These are phyloP conservation scores for Tylopilus plumbeoviolaceoides DNA, from an alignment of 768 basidiomycete species.

Conservation along the genomic window DNA sequence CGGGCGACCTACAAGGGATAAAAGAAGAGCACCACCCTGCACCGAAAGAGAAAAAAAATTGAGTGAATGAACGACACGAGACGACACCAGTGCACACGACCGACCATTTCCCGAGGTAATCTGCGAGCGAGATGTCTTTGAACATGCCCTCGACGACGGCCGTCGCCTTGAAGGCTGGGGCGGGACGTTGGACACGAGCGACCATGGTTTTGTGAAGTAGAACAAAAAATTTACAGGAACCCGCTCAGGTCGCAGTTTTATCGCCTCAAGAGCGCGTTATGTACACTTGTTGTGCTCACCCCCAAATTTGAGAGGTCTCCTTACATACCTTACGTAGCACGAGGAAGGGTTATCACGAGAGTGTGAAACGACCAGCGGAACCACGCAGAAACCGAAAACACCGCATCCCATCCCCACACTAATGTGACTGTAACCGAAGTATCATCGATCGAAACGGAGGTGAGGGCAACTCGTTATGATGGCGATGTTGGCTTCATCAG, in stretches of 20 bases:
- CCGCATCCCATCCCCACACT: no score
- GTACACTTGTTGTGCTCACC: slow-evolving; percentile 24
- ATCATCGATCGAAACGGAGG: no score
- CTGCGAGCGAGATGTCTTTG: slow-evolving; percentile 67
- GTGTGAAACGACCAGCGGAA: no score
- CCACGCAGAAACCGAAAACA: no score
- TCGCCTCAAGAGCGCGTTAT: slow-evolving; percentile 27
- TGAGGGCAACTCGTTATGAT: no score
- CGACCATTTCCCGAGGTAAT: slow-evolving; percentile 81
- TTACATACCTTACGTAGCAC: not conserved
- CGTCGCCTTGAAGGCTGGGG: slow-evolving; percentile 73
- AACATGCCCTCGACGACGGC: slow-evolving; percentile 77
- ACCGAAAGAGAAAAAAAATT: not conserved
- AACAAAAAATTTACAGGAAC: not conserved
- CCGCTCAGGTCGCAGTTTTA: slow-evolving; percentile 12
- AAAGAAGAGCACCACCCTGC: slow-evolving; percentile 89
- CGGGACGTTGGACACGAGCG: slow-evolving; percentile 76
- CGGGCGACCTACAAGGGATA: slow-evolving; percentile 76
- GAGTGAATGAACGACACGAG: not conserved
- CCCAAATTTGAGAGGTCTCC: no score
- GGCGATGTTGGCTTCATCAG: no score
- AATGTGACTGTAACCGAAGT: no score
- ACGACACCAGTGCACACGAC: not conserved
- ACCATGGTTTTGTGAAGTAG: slow-evolving; percentile 22
- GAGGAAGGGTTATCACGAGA: no score